Conservation (phyloP, 78 protist species). For the Dictyostelium intermedium region DNA sequence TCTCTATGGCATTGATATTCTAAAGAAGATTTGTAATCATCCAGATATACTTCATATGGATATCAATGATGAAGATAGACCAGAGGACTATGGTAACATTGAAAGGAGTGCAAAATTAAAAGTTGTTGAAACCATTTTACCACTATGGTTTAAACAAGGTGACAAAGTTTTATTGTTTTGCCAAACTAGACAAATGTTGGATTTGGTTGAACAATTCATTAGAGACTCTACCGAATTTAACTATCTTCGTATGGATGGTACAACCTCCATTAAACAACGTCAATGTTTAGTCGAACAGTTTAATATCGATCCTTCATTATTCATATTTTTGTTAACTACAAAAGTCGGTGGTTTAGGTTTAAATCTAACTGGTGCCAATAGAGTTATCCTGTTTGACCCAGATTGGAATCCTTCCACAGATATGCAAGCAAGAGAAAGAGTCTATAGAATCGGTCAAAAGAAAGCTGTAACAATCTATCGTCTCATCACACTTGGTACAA, state of each 20-base stretch:
- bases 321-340: slow-evolving; percentile 95
- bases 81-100: slow-evolving; percentile 59
- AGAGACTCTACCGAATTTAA: neutral
- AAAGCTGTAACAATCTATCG: slow-evolving; percentile 92
- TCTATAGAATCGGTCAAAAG: slow-evolving; percentile 97
- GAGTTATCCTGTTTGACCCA: slow-evolving; percentile 97
- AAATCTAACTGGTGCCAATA: slow-evolving; percentile 97
- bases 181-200: slow-evolving; percentile 97
- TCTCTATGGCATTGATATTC: slow-evolving; percentile 83
- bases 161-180: slow-evolving; percentile 92
- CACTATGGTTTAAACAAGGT: slow-evolving; percentile 88
- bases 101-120: slow-evolving; percentile 89
- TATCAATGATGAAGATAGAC: slow-evolving; percentile 19
- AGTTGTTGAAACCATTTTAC: slow-evolving; percentile 87
- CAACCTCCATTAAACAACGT: slow-evolving; percentile 88
- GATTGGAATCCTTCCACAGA: slow-evolving; percentile 97
- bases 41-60: slow-evolving; percentile 89
- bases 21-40: slow-evolving; percentile 98
- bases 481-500: slow-evolving; percentile 89
- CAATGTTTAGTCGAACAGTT: slow-evolving; percentile 57
- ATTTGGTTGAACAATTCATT: slow-evolving; percentile 88
- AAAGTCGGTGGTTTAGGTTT: slow-evolving; percentile 94
- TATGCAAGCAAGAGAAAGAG: slow-evolving; percentile 97
- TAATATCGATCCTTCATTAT: slow-evolving; percentile 70
- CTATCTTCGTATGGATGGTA: slow-evolving; percentile 96